Evolutionary conservation across 805 yeast species (phyloP), one percentile per base, ranked within the genome.

Genomic region (Yamadazyma insecticola): DNA sequence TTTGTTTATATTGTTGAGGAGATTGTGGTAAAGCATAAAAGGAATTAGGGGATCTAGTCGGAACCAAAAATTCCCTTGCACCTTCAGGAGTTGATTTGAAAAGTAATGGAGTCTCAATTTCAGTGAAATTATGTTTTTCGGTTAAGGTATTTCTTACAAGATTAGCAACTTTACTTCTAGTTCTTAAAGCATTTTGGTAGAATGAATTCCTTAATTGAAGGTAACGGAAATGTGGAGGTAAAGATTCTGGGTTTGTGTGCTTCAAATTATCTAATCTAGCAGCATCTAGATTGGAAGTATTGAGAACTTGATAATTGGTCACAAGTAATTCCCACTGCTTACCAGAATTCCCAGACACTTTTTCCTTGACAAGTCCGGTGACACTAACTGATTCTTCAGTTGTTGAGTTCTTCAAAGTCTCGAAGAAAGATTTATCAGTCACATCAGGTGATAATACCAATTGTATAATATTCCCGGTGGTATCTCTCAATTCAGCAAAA

Each of bases 71-170:
- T 57, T 92, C 99, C 22, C 95, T 69, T 1, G 98, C 98, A 11
- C 98, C 98, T 56, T 92, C 98, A 0, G 98, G 98, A 0, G 98
- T 92, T 2, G 96, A 84, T 50, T 92, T 89, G 68, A 92, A 92
- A 17, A 92, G 60, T 5, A 90, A 54, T 1, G 98, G 98, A 0
- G 98, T 92, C 52, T 90, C 98, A 17, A 92, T 70, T 50, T 92
- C 97, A 0, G 74, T 72, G 53, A 92, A 92, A 1, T 44, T 48
- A 41, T 63, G 67, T 9, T 41, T 39, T 1, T 57, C 49, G 4
- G 48, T 50, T 11, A 81, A 52, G 1, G 50, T 44, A 5, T 57
- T 45, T 26, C 87, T 60, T 1, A 75, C 53, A 11, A 61, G 41
- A 14, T 59, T 53, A 0, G 85, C 72, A 1, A 78, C 74, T 28